Conservation (phyloP, 2,329 filamentous ascomycete species). For the Aspergillus terreus region DNA sequence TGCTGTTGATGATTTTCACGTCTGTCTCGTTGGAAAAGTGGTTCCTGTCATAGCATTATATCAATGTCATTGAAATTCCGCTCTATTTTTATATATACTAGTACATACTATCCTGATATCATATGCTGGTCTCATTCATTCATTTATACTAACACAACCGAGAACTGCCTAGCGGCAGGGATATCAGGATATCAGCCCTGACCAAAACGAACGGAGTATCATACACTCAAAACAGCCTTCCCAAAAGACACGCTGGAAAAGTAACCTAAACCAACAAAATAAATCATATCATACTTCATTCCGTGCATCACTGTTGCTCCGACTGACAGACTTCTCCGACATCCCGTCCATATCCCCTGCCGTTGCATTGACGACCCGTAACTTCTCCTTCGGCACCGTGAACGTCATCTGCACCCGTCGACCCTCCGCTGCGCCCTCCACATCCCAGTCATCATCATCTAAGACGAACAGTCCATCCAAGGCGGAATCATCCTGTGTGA, state of each 20-base stretch:
- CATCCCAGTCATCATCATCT: conserved; percentile 62
- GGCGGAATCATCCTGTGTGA: conserved; percentile 24
- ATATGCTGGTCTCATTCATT: not conserved
- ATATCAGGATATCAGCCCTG: conserved; percentile 3
- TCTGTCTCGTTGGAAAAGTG: not conserved
- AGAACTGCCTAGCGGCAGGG: not conserved
- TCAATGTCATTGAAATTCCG: not conserved
- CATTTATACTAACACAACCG: not conserved
- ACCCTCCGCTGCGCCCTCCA: conserved; percentile 68
- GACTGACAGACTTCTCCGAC: conserved; percentile 26
- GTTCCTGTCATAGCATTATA: not conserved
- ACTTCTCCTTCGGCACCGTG: conserved; percentile 79
- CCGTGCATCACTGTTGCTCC: conserved; percentile 15
- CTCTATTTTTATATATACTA: too few species aligned
- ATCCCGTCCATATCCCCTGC: conserved; percentile 31
- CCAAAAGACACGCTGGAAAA: not conserved
- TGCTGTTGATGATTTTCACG: not conserved
- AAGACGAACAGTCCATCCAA: conserved; percentile 22
- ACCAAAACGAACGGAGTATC: conserved; percentile 2
- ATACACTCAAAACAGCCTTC: conserved; percentile 2
- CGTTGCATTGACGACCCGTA: conserved; percentile 83
- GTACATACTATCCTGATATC: not conserved
- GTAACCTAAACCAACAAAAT: not conserved
- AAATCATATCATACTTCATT: not conserved
- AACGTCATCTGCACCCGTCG: conserved; percentile 82